Conservation (phyloP, 352 stramenopile species). For the Phytophthora pseudosyringae region DNA sequence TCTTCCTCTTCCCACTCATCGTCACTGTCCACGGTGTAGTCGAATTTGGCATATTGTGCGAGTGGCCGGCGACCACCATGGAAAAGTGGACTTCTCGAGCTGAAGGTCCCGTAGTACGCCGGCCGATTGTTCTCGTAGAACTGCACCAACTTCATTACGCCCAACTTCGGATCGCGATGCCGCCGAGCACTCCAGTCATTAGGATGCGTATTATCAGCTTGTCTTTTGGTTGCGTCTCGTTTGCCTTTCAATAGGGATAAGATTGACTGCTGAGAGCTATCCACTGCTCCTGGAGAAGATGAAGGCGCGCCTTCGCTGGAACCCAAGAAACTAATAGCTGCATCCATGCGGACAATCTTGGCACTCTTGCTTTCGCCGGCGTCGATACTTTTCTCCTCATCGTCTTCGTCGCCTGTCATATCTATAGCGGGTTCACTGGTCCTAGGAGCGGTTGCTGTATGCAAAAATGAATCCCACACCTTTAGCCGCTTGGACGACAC, state of each 20-base stretch:
- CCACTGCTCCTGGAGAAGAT: neutral
- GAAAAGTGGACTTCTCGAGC: constrained; percentile 56
- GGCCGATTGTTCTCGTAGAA: constrained; percentile 87
- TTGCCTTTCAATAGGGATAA: constrained; percentile 39
- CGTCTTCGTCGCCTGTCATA: constrained; percentile 21
- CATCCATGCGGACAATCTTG: constrained; percentile 67
- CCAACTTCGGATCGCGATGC: constrained; percentile 60
- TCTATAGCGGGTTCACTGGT: constrained; percentile 28
- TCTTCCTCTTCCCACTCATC: constrained; percentile 92
- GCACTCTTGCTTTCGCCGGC: constrained; percentile 24
- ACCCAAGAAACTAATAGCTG: constrained; percentile 34
- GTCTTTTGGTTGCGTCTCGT: constrained; percentile 20
- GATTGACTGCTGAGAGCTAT: constrained; percentile 18
- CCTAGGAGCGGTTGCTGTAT: constrained; percentile 5
- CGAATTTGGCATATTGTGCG: constrained; percentile 63
- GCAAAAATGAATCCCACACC: constrained; percentile 58
- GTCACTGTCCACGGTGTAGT: constrained; percentile 86
- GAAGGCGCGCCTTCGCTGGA: neutral
- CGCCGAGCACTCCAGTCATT: constrained; percentile 59
- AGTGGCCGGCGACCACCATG: constrained; percentile 71
- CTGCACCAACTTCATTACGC: constrained; percentile 87
- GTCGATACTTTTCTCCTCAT: neutral
- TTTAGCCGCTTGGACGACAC: constrained; percentile 67
- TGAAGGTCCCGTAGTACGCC: constrained; percentile 84
- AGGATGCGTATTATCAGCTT: constrained; percentile 26